Evolutionary conservation across 1,284 basidiomycete genomes (phyloP), one percentile per base, ranked within the genome.

Genomic region (Cryptococcus depauperatus): DNA sequence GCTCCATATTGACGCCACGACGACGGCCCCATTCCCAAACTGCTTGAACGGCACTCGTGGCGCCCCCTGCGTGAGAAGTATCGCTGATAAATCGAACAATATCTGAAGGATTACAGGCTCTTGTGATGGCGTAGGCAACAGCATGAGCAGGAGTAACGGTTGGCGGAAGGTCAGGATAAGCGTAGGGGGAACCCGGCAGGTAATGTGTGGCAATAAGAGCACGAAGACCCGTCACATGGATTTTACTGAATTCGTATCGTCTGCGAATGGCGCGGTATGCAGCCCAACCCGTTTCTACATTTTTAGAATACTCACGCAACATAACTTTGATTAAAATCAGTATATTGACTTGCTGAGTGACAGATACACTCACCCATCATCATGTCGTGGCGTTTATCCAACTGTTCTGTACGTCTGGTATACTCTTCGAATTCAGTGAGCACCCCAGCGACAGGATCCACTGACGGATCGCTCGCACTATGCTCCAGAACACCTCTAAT

Each of bases 171-270:
- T 50, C 50, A 4, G 50, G 47, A 32, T 63, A 48, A 4, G 62
- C 56, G 14, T 53, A 33, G 1, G 48, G 44, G 10, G 50, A 51
- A 2, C 61, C 64, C 1, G 64, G 60, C 11, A 67, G 51, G 35
- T 54, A 69, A 27, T 59, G 56, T 2, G 61, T 55, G 1, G 65
- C 60, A 26, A 66, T 58, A 26, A 66, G 47, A 30, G 42, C 48
- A 21, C 61, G 59, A 8, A 66, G 48, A 8, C 58, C 64, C 3
- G 39, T 41, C 5, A 58, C 54, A 39, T 56, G 52, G 13, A 59
- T 37, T 40, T 62, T 62, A 49, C 49, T 56, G 13, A 51, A 43
- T 35, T 66, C 64, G 50, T 57, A 64, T 9, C 55, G 52, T 0
- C 57, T 46, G 22, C 64, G 55, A 26, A 67, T 50, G 3, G 43